Percentiles rank a stretch among this genome's conserved stretches.
Conservation (phyloP, 306 rosid genomes). For the Trifolium fragiferum region DNA sequence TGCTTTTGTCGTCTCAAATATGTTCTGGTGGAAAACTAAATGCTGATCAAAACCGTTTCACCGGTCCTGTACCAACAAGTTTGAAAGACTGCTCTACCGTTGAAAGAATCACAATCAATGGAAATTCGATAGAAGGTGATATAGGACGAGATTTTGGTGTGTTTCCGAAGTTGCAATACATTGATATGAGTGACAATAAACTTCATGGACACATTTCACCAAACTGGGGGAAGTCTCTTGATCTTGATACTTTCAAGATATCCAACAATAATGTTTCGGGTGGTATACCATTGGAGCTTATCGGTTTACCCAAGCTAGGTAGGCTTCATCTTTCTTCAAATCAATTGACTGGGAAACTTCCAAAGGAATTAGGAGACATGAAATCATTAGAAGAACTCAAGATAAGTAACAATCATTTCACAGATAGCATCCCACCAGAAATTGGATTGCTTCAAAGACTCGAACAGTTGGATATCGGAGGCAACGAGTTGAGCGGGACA, state of each 20-base stretch:
- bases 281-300: conserved; percentile 36
- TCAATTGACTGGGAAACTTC: conserved; percentile 42
- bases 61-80: conserved; percentile 40
- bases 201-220: conserved; percentile 45
- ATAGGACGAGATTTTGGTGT: conserved; percentile 45
- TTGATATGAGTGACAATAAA: conserved; percentile 45
- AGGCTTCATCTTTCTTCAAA: conserved; percentile 46
- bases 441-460: conserved; percentile 25
- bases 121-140: conserved; percentile 48
- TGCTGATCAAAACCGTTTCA: conserved; percentile 25
- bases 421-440: conserved; percentile 37
- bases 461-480: conserved; percentile 29
- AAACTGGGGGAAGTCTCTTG: conserved; percentile 36
- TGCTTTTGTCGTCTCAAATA: conserved; percentile 31
- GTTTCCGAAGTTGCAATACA: conserved; percentile 36
- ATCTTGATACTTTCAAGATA: not conserved
- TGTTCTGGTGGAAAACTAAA: conserved; percentile 3
- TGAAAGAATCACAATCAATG: conserved; percentile 35
- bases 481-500: conserved; percentile 34
- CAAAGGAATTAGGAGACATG: conserved; percentile 47
- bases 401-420: conserved; percentile 24
- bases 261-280: conserved; percentile 46
- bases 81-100: conserved; percentile 40
- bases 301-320: conserved; percentile 18
- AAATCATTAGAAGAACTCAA: not conserved